Percentiles rank a stretch among this genome's conserved stretches.
These are phyloP conservation scores for Kewa caespitosa DNA, from an alignment of 179 eudicot species.

Conservation along the genomic window DNA sequence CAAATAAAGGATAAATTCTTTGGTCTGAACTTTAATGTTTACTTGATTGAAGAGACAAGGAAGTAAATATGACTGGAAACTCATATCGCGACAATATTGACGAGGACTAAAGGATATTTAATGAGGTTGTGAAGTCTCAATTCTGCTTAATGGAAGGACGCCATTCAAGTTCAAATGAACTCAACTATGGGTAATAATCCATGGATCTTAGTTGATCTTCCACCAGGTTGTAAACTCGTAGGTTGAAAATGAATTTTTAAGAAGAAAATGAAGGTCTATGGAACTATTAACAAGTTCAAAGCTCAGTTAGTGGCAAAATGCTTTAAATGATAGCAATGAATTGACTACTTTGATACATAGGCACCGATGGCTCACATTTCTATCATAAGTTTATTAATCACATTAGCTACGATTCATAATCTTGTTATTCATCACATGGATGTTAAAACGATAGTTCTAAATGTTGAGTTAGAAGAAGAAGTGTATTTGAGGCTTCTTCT, in stretches of 20 bases:
- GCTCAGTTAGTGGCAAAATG: neutral
- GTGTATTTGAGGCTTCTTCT: too few relatives aligned
- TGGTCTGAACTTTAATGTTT: too few relatives aligned
- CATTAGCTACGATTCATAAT: neutral
- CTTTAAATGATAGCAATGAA: neutral
- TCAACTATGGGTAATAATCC: constrained; percentile 10
- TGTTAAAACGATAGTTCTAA: neutral
- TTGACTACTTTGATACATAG: neutral
- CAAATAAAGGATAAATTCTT: too few relatives aligned
- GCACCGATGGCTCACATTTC: neutral
- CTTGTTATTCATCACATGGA: neutral
- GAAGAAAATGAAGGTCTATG: neutral
- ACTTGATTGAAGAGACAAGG: too few relatives aligned
- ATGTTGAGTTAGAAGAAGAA: neutral
- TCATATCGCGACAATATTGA: too few relatives aligned
- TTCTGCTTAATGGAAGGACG: neutral
- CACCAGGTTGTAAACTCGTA: neutral
- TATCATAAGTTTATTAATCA: neutral
- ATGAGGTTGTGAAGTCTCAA: too few relatives aligned
- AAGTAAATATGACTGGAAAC: too few relatives aligned
- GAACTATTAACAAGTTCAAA: neutral
- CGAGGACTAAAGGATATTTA: too few relatives aligned
- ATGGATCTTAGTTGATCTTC: constrained; percentile 8
- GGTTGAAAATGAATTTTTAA: neutral
- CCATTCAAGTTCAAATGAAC: neutral